Base-by-base conservation (phyloP, 75 land plant genomes). In the Pinus taeda region DNA sequence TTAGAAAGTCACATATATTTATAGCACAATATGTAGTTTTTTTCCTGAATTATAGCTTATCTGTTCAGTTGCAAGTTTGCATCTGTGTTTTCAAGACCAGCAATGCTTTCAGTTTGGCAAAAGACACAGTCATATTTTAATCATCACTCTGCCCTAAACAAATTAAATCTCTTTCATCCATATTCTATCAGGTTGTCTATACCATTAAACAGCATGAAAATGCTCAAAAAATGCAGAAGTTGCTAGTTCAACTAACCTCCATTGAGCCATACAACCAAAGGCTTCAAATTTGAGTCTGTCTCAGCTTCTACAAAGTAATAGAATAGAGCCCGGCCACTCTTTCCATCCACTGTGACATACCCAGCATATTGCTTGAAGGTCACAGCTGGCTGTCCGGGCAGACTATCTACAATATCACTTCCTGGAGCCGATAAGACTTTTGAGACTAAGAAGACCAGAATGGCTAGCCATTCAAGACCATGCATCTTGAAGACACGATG, bases 221-320 rank as follows among this genome's bases (percentile, higher is more conserved):
- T 49, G 55, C 55, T 0, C 1, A 49, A 49, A 49, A 49, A 45
- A 7, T 6, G 7, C 6, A 49, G 9, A 49, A 49, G 2, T 49
- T 11, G 12, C 55, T 49, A 2, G 11, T 49, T 49, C 55, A 36
- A 67, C 49, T 53, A 74, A 88, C 96, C 98, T 90, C 98, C 98
- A 83, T 95, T 95, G 57, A 95, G 81, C 98, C 97, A 95, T 21
- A 95, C 88, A 57, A 89, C 92, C 71, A 95, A 79, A 20, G 98
- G 97, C 85, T 93, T 95, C 21, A 82, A 75, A 64, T 72, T 77
- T 36, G 90, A 82, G 26, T 87, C 89, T 17, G 60, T 57, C 49
- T 87, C 82, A 26, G 92, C 96, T 78, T 95, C 97, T 57, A 72
- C 98, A 78, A 95, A 93, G 82, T 93, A 93, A 76, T 95, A 95